Evolutionary conservation across 768 basidiomycete species (phyloP), one percentile per base, ranked within the genome.

Genomic region (Rossbeevera mucosa): DNA sequence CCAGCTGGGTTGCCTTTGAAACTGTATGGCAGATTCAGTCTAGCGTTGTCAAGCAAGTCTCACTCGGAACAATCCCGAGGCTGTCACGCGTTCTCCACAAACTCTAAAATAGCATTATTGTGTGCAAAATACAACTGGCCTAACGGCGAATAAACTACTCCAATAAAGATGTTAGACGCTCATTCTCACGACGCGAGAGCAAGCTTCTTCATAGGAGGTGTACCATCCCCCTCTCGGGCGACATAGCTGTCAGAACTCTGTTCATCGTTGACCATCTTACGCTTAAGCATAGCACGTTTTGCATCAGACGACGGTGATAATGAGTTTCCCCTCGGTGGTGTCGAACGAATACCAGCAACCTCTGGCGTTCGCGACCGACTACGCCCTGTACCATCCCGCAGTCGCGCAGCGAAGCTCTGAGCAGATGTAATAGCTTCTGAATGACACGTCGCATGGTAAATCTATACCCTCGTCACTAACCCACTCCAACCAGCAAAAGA

Each of bases 401-500:
- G 68, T 44, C 85, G 81, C 7, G 81, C 79, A 48, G 83, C 87
- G 48, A 90, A 73, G 60, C 69, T 86, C 58, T 76, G 84, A 47
- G 81, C 80, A 47, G 82, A 86, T 22, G 70, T 74, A 33, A 79
- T 67, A 31, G 86, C 86, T 66, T 95, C 93, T 22, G 89, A 88
- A 72, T 91, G 88, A 70, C 94, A 96, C 16, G 93, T 95, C 44
- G 94, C 94, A 73, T 96, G 94, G 68, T 85, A 95, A 62, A 94
- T 86, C 93, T 94, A 63, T 2, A 20, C 44, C 18, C 48, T 49
- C 12, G 47, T 58, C n/a, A 56, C 20, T 31, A 48, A 47, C 46
- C 22, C 16, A 38, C 31, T 16, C 52, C 1, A 25, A 14, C 11
- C 11, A 5, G 22, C 30, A 20, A 48, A 25, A 53, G 47, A 38